A percentile compares a stretch with the other conserved stretches of the same genome.
Evolutionary conservation across 2,329 filamentous ascomycete genomes (phyloP).

Genomic region (Orbilia oligospora): DNA sequence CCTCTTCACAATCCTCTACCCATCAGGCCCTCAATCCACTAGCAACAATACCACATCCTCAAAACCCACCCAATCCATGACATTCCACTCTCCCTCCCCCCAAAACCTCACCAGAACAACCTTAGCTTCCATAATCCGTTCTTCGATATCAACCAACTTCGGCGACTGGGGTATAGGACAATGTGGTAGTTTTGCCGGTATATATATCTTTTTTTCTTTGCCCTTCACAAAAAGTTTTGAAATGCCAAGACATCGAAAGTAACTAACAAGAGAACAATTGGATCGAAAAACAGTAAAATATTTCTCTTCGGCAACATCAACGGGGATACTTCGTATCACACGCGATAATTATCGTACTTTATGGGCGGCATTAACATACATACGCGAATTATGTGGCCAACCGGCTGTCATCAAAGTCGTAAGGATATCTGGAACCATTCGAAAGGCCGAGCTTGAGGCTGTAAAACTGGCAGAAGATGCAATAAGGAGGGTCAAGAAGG

Average conservation of each 20-base stretch:
- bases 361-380: slow-evolving; percentile 89
- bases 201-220: neutral
- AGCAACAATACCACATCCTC: slow-evolving; percentile 1
- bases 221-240: slow-evolving; percentile 3
- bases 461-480: slow-evolving; percentile 69
- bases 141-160: slow-evolving; percentile 80
- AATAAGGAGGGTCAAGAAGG: slow-evolving; percentile 42
- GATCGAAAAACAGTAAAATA: slow-evolving; percentile 81
- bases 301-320: slow-evolving; percentile 90
- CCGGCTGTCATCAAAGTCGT: slow-evolving; percentile 87
- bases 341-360: slow-evolving; percentile 87
- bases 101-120: slow-evolving; percentile 77
- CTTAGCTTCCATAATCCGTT: slow-evolving; percentile 78
- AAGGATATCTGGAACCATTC: slow-evolving; percentile 91
- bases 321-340: slow-evolving; percentile 87
- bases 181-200: slow-evolving; percentile 78
- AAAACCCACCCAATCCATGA: slow-evolving; percentile 74
- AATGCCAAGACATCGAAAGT: slow-evolving; percentile 11
- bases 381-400: slow-evolving; percentile 76
- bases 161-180: slow-evolving; percentile 90
- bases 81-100: slow-evolving; percentile 83
- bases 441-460: slow-evolving; percentile 90
- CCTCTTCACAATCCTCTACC: slow-evolving; percentile 93
- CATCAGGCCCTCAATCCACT: slow-evolving; percentile 69
- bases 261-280: neutral